phyloP scores from a whole-genome alignment of 2,329 filamentous ascomycete species.

The Chaetomiaceae sp. region DNA sequence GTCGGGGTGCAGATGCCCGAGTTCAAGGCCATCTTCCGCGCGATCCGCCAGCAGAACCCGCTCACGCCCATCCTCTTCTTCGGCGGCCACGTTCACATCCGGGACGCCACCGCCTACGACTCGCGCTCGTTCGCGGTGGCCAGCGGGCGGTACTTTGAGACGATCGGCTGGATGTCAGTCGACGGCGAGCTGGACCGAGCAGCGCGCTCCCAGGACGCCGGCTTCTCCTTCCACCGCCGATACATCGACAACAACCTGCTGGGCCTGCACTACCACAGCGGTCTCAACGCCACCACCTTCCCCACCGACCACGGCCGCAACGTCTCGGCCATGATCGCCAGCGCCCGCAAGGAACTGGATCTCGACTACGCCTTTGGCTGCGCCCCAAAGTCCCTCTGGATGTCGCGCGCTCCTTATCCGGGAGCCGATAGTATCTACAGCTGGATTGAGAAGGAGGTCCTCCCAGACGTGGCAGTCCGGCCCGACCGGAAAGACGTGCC shows the following conservation, averaged over 20 bases:
- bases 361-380: constrained; percentile 79
- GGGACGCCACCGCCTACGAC: constrained; percentile 79
- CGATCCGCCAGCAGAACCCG: constrained; percentile 72
- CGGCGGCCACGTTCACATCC: constrained; percentile 84
- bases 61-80: constrained; percentile 87
- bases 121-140: constrained; percentile 73
- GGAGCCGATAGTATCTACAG: constrained; percentile 71
- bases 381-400: constrained; percentile 75
- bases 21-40: constrained; percentile 70
- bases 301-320: constrained; percentile 69
- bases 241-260: constrained; percentile 95
- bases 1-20: constrained; percentile 77
- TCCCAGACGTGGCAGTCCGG: constrained; percentile 63
- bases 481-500: constrained; percentile 55
- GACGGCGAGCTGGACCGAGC: constrained; percentile 51
- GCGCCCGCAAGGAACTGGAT: constrained; percentile 64
- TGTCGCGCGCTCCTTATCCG: constrained; percentile 72
- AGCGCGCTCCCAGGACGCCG: constrained; percentile 27
- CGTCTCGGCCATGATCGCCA: constrained; percentile 64
- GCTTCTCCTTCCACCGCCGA: constrained; percentile 62
- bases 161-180: constrained; percentile 88
- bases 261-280: constrained; percentile 77
- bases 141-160: constrained; percentile 90
- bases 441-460: constrained; percentile 70
- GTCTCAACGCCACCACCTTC: constrained; percentile 67